These are phyloP conservation scores for Gracilaria domingensis DNA, from an alignment of 23 red algal genomes.

Conservation along the genomic window DNA sequence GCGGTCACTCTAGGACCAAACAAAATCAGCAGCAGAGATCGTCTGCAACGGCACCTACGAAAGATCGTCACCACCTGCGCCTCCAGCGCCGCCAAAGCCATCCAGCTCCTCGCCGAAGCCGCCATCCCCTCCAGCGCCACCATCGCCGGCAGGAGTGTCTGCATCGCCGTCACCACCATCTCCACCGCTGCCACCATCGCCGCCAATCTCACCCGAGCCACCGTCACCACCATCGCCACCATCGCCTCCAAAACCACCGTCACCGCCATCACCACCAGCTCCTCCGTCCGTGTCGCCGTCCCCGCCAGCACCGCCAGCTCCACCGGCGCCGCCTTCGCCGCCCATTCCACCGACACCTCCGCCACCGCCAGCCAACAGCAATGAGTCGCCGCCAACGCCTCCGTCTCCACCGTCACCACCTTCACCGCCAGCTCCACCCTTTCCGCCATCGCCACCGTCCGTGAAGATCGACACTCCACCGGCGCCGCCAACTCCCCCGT, in stretches of 20 bases:
- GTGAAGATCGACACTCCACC: background rate
- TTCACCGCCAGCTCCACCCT: background rate
- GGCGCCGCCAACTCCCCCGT: background rate
- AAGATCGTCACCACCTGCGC: conserved; percentile 1
- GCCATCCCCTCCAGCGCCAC: background rate
- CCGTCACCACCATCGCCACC: background rate
- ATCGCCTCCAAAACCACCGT: conserved; percentile 6
- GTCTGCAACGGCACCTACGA: background rate
- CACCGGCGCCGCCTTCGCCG: background rate
- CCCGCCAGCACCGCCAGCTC: background rate
- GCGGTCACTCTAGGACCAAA: too few relatives aligned
- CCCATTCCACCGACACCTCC: background rate
- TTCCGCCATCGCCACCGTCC: conserved; percentile 2
- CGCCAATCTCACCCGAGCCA: conserved; percentile 11
- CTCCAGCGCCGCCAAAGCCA: background rate
- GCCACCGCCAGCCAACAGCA: background rate
- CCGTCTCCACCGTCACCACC: background rate
- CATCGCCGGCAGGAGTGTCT: background rate
- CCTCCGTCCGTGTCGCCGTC: background rate
- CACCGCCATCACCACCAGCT: conserved; percentile 1
- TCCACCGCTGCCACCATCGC: background rate
- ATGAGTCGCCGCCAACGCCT: background rate
- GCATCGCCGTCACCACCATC: conserved; percentile 15
- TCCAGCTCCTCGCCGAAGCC: background rate
- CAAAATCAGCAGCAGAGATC: too few relatives aligned